phyloP scores from a whole-genome alignment of 2,329 filamentous ascomycete genomes.

The Chaetomium strumarium region DNA sequence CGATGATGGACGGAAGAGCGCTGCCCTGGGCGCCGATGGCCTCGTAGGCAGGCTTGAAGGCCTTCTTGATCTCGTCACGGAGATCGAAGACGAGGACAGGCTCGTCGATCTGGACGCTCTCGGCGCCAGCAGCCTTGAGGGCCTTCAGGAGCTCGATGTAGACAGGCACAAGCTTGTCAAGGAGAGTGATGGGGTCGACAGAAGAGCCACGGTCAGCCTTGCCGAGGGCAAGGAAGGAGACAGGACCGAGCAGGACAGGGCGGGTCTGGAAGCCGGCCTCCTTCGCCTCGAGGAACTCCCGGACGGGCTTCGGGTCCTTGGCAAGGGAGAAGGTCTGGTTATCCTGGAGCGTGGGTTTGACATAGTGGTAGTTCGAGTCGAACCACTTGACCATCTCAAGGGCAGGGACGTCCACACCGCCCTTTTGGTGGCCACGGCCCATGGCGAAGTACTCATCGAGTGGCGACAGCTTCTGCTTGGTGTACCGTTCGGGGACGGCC shows the following conservation, averaged over 20 bases:
- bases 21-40: conserved; percentile 70
- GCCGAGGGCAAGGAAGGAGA: conserved; percentile 94
- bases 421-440: conserved; percentile 97
- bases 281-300: conserved; percentile 95
- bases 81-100: conserved; percentile 94
- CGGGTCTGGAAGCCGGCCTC: conserved; percentile 89
- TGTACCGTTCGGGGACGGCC: conserved; percentile 91
- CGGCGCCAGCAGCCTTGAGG: conserved; percentile 93
- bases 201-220: conserved; percentile 96
- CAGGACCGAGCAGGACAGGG: conserved; percentile 89
- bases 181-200: conserved; percentile 87
- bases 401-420: conserved; percentile 83
- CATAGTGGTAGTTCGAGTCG: conserved; percentile 99
- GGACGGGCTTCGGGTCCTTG: conserved; percentile 84
- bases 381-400: conserved; percentile 99
- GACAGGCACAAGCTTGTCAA: conserved; percentile 88
- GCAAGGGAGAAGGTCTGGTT: conserved; percentile 92
- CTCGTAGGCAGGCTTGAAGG: conserved; percentile 97
- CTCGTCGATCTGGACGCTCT: conserved; percentile 98
- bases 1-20: conserved; percentile 79
- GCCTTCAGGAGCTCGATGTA: conserved; percentile 89
- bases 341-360: conserved; percentile 97
- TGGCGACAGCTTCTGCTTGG: conserved; percentile 76
- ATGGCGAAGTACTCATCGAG: conserved; percentile 99
- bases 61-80: conserved; percentile 80